A percentile compares a stretch with the other conserved stretches of the same genome.
Evolutionary conservation across 768 basidiomycete genomes (phyloP).

Genomic region (Cystofilobasidium bisporidii): DNA sequence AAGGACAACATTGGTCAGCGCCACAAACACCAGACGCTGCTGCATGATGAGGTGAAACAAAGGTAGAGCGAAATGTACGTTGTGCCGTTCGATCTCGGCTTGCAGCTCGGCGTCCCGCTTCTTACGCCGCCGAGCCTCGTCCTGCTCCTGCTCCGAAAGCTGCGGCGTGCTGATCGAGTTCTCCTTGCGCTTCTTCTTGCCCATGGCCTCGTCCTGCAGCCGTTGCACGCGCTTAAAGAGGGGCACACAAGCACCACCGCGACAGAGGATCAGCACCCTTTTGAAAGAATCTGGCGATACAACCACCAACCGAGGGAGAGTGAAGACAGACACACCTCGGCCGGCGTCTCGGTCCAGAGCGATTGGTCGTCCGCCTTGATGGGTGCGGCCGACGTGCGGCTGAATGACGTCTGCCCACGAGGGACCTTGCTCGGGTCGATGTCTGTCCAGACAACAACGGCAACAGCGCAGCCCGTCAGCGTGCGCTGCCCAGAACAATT

Average conservation of each 20-base stretch:
- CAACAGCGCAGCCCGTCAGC: slow-evolving; percentile 5
- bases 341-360: slow-evolving; percentile 96
- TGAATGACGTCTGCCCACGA: slow-evolving; percentile 25
- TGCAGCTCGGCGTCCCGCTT: slow-evolving; percentile 61
- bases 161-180: slow-evolving; percentile 38
- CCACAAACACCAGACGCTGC: too few species aligned
- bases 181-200: slow-evolving; percentile 65
- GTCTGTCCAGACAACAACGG: slow-evolving; percentile 43
- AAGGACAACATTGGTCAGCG: not conserved
- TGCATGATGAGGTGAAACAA: too few species aligned
- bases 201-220: slow-evolving; percentile 86
- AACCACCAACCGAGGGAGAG: too few species aligned
- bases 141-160: slow-evolving; percentile 43
- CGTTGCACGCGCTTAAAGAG: slow-evolving; percentile 62
- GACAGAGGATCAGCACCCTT: not conserved
- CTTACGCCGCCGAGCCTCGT: slow-evolving; percentile 49
- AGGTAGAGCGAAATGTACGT: slow-evolving; percentile 36
- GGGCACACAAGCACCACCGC: not conserved
- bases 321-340: slow-evolving; percentile 45
- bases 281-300: too few species aligned
- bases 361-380: slow-evolving; percentile 49
- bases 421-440: slow-evolving; percentile 77
- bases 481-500: not conserved
- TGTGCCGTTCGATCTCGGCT: slow-evolving; percentile 63
- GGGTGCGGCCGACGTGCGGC: slow-evolving; percentile 38